Base-by-base conservation (phyloP, 371 early-diverging fungal genomes). In the Mucor indicus region DNA sequence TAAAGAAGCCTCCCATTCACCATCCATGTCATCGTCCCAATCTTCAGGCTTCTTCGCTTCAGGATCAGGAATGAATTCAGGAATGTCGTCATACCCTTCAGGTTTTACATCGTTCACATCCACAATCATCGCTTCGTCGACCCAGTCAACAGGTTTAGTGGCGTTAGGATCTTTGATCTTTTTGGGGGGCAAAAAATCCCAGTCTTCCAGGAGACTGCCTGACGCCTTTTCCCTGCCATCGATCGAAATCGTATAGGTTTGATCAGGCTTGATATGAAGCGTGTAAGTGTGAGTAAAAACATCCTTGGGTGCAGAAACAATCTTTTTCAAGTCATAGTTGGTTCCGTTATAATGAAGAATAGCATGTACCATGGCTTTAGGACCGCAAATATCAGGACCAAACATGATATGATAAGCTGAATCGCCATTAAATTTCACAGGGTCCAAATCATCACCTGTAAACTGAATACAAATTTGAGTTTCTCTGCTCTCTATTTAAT, bases 351-450 rank as follows among this genome's bases (percentile, higher is more conserved):
- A 92, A 47, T 90, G 83, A 79, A 95, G 82, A 69, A 97, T 96
- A 57, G 94, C 86, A 67, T 98, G 98, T 19, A 98, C 87, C 59
- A 90, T 90, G 79, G 91, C 88, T 55, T 87, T 88, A 49, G 78
- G 55, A 24, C 94, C 98, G 73, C 98, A 98, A 50, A 89, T 85
- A 71, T 98, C 98, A 38, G 98, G 98, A 38, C 90, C 91, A 67
- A 90, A 90, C 90, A 88, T 96, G 72, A 98, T 86, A 61, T 93
- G 92, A 79, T 94, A 97, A 25, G 89, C 87, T 29, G 92, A 86
- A 48, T 90, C 89, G 64, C 96, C 94, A 54, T 82, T 80, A 69
- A 95, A 94, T 43, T 79, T 74, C 38, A 62, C 75, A 38, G 91
- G 81, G 33, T 80, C 82, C 46, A 86, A 90, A n/a, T 67, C 67